A percentile compares a stretch with the other conserved stretches of the same genome.
Evolutionary conservation across 2,329 filamentous ascomycete genomes (phyloP).

Genomic region (Parascedosporium putredinis): DNA sequence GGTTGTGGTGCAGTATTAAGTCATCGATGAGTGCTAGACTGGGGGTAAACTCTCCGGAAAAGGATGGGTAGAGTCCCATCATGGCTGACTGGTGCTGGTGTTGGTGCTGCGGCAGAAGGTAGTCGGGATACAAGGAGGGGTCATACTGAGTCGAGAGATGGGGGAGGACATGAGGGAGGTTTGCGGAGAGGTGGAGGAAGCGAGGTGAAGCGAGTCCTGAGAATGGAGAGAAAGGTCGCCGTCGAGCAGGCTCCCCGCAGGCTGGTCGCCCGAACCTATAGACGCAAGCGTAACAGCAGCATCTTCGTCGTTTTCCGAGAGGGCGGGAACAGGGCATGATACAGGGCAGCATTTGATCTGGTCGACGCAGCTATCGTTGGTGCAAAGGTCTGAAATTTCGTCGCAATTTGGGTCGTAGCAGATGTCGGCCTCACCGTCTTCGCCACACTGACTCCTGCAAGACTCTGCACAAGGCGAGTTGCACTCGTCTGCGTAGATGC

Average conservation of each 20-base stretch:
- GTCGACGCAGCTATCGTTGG: constrained; percentile 22
- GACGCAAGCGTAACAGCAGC: constrained; percentile 22
- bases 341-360: constrained; percentile 14
- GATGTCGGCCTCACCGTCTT: constrained; percentile 20
- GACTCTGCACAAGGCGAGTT: constrained; percentile 23
- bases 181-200: constrained; percentile 1
- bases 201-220: neutral
- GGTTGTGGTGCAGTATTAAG: constrained; percentile 10
- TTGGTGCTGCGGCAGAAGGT: neutral
- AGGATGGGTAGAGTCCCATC: constrained; percentile 4
- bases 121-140: neutral
- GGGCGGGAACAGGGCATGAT: constrained; percentile 9
- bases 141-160: neutral
- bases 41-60: constrained; percentile 1
- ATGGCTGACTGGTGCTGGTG: no score
- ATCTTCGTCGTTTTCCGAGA: constrained; percentile 15
- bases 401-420: constrained; percentile 26
- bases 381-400: constrained; percentile 24
- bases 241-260: neutral
- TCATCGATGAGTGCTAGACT: constrained; percentile 7
- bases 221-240: constrained; percentile 9
- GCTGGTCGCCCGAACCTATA: constrained; percentile 13
- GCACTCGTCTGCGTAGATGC: constrained; percentile 23
- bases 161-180: constrained; percentile 6
- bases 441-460: constrained; percentile 25